Evolutionary conservation across 1,139 yeast genomes (phyloP).

Genomic region (Suhomyces bribrorum): DNA sequence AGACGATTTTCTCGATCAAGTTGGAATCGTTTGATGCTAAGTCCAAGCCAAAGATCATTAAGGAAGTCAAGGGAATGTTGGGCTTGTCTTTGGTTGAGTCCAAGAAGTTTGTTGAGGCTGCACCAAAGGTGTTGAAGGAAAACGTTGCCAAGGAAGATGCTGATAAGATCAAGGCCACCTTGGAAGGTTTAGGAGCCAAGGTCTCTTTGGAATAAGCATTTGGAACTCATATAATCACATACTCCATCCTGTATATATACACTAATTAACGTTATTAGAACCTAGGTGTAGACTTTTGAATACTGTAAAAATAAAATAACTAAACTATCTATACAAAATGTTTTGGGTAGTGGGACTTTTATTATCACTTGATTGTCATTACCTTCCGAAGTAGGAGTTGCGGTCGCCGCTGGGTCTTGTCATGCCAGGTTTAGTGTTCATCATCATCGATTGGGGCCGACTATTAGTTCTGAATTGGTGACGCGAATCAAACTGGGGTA

Average conservation of each 20-base stretch:
- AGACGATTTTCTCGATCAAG: conserved; percentile 89
- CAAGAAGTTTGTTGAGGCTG: conserved; percentile 95
- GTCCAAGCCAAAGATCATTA: conserved; percentile 95
- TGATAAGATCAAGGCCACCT: conserved; percentile 85
- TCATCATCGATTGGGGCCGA: conserved; percentile 8
- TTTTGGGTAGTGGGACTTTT: too few relatives aligned
- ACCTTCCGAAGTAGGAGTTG: neutral
- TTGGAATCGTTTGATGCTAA: conserved; percentile 93
- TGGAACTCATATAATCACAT: conserved; percentile 1
- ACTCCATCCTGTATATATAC: conserved; percentile 20
- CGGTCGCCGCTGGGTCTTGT: neutral
- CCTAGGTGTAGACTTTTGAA: neutral
- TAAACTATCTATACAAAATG: too few relatives aligned
- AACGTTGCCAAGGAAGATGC: conserved; percentile 88
- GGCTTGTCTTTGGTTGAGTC: conserved; percentile 95
- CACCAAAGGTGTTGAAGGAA: conserved; percentile 90
- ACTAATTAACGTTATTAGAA: conserved; percentile 13
- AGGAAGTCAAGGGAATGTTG: conserved; percentile 89
- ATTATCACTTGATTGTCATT: too few relatives aligned
- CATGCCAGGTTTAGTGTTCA: conserved; percentile 1
- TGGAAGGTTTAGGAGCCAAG: conserved; percentile 96
- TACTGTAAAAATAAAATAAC: too few relatives aligned
- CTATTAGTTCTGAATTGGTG: conserved; percentile 2
- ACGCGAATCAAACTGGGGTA: conserved; percentile 11
- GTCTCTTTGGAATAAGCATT: conserved; percentile 72